Percentiles rank a stretch among this genome's conserved stretches.
These are phyloP conservation scores for Amylostereum areolatum DNA, from an alignment of 1,284 basidiomycete species.

Conservation along the genomic window DNA sequence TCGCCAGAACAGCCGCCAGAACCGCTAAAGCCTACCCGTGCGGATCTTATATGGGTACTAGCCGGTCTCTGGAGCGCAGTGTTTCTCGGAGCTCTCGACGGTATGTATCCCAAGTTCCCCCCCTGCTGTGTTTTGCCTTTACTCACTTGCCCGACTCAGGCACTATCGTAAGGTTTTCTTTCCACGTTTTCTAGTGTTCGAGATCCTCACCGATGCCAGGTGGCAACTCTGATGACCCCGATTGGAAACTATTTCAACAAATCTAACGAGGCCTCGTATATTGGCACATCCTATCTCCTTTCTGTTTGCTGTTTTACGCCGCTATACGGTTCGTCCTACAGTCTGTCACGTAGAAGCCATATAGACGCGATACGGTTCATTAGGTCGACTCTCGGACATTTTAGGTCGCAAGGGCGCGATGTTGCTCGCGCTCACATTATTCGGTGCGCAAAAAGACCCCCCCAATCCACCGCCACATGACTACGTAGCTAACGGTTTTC, in stretches of 20 bases:
- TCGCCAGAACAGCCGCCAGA: conserved; percentile 9
- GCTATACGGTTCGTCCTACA: conserved; percentile 60
- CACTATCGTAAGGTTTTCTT: conserved; percentile 35
- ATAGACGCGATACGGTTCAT: conserved; percentile 2
- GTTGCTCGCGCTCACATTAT: conserved; percentile 74
- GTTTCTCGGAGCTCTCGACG: conserved; percentile 78
- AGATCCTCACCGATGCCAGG: conserved; percentile 15
- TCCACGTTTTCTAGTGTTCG: no score
- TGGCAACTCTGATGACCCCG: conserved; percentile 72
- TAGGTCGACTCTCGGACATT: conserved; percentile 83
- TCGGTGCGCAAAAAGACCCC: conserved; percentile 43
- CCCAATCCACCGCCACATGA: neutral
- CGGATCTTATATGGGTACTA: conserved; percentile 62
- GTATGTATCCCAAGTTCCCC: conserved; percentile 30
- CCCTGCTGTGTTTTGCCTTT: conserved; percentile 9
- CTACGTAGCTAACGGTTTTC: neutral
- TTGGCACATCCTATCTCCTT: conserved; percentile 82
- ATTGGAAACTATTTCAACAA: conserved; percentile 78
- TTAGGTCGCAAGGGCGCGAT: conserved; percentile 81
- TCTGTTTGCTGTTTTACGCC: conserved; percentile 90
- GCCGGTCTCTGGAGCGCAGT: conserved; percentile 74
- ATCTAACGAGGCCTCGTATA: conserved; percentile 77
- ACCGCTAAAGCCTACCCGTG: conserved; percentile 36
- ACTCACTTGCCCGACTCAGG: conserved; percentile 33
- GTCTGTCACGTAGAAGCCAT: neutral